Evolutionary conservation across 2,329 filamentous ascomycete species (phyloP).

Genomic region (Cryphonectria nitschkei): DNA sequence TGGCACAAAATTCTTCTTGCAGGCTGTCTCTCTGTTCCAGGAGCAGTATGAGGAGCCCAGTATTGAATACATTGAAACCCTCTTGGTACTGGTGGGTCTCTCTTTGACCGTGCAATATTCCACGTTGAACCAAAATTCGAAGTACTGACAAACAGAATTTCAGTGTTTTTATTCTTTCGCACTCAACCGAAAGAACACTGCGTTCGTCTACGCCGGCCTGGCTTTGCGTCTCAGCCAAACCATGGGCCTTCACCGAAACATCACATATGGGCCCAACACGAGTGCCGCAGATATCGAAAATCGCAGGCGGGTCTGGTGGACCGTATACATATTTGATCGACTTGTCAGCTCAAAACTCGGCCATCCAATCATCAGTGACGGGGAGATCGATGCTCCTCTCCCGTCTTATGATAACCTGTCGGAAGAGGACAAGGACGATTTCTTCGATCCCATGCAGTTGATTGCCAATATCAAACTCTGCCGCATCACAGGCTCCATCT

Average conservation of each 20-base stretch:
- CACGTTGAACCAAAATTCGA: not conserved
- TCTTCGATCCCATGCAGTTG: slow-evolving; percentile 30
- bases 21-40: slow-evolving; percentile 40
- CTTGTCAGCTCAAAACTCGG: slow-evolving; percentile 49
- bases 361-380: slow-evolving; percentile 47
- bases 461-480: slow-evolving; percentile 41
- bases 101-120: not conserved
- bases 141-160: slow-evolving; percentile 1
- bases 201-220: slow-evolving; percentile 42
- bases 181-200: slow-evolving; percentile 45
- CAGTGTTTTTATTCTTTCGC: slow-evolving; percentile 44
- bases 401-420: slow-evolving; percentile 35
- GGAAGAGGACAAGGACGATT: slow-evolving; percentile 29
- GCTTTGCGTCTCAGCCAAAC: slow-evolving; percentile 42
- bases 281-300: slow-evolving; percentile 37
- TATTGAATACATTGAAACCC: slow-evolving; percentile 43
- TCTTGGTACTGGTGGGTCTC: slow-evolving; percentile 41
- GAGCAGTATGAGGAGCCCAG: slow-evolving; percentile 43
- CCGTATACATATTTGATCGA: slow-evolving; percentile 41
- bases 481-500: slow-evolving; percentile 32
- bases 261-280: slow-evolving; percentile 38
- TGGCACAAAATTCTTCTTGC: slow-evolving; percentile 41
- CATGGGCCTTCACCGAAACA: slow-evolving; percentile 44
- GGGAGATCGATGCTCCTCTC: slow-evolving; percentile 44
- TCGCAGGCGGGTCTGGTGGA: slow-evolving; percentile 41